Evolutionary conservation across 2,329 filamentous ascomycete species (phyloP).

Genomic region (Esteya vermicola): DNA sequence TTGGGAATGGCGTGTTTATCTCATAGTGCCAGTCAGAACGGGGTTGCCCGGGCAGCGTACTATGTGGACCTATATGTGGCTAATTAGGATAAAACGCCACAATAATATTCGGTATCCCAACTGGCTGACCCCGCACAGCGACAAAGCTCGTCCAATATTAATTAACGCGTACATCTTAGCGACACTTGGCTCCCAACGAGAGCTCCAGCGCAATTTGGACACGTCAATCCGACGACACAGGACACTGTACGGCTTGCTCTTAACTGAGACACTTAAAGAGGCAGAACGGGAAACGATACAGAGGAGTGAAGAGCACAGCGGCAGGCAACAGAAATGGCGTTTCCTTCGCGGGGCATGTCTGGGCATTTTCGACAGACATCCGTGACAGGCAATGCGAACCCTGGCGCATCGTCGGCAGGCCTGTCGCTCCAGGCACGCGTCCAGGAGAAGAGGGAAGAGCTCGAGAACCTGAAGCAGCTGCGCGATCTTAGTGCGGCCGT

Average conservation of each 20-base stretch:
- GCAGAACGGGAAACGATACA: too few species aligned
- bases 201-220: too few species aligned
- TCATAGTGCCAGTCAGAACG: constrained; percentile 4
- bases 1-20: constrained; percentile 9
- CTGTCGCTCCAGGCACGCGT: constrained; percentile 68
- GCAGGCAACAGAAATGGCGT: constrained; percentile 7
- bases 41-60: constrained; percentile 11
- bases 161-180: too few species aligned
- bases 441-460: constrained; percentile 72
- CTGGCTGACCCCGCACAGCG: background rate
- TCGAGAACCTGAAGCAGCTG: constrained; percentile 65
- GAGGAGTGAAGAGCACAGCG: too few species aligned
- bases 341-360: constrained; percentile 23
- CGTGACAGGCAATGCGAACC: constrained; percentile 24
- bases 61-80: constrained; percentile 5
- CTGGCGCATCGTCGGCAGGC: constrained; percentile 24
- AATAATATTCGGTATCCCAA: background rate
- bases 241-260: too few species aligned
- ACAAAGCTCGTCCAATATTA: too few species aligned
- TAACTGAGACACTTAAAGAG: too few species aligned
- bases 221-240: too few species aligned
- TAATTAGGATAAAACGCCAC: constrained; percentile 6
- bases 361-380: constrained; percentile 55
- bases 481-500: constrained; percentile 66
- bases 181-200: too few species aligned